Evolutionary conservation across 1,284 basidiomycete species (phyloP).

Genomic region (Vanrija sp.): DNA sequence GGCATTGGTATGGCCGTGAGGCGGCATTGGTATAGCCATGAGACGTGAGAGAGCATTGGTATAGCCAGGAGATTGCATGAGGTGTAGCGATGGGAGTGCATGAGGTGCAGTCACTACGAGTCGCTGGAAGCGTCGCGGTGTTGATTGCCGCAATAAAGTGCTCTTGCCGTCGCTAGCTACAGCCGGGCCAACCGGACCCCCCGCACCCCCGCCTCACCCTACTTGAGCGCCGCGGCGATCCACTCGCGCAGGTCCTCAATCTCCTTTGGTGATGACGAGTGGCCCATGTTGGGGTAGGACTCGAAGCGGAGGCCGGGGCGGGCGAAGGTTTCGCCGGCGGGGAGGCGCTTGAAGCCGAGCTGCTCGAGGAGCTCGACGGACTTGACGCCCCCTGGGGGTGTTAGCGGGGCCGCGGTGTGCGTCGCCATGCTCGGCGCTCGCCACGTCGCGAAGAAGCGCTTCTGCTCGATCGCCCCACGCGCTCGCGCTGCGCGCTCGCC

Average conservation of each 20-base stretch:
- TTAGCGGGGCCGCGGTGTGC: no score
- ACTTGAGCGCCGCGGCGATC: conserved; percentile 36
- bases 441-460: no score
- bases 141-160: background rate
- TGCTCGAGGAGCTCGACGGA: conserved; percentile 58
- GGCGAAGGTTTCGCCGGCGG: conserved; percentile 32
- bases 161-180: background rate
- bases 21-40: background rate
- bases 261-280: conserved; percentile 62
- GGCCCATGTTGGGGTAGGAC: conserved; percentile 53
- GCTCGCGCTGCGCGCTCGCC: no score
- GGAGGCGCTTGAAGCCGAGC: conserved; percentile 53
- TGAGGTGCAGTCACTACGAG: no score
- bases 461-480: no score
- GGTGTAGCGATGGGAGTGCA: no score
- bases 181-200: no score
- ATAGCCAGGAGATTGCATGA: background rate
- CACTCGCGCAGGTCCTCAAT: conserved; percentile 57
- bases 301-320: conserved; percentile 50
- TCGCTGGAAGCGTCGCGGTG: background rate
- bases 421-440: no score
- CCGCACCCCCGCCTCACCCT: background rate
- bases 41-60: background rate
- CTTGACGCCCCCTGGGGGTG: conserved; percentile 47
- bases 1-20: background rate